These are phyloP conservation scores for Melampsora allii-populina DNA, from an alignment of 1,284 basidiomycete genomes.

Conservation along the genomic window DNA sequence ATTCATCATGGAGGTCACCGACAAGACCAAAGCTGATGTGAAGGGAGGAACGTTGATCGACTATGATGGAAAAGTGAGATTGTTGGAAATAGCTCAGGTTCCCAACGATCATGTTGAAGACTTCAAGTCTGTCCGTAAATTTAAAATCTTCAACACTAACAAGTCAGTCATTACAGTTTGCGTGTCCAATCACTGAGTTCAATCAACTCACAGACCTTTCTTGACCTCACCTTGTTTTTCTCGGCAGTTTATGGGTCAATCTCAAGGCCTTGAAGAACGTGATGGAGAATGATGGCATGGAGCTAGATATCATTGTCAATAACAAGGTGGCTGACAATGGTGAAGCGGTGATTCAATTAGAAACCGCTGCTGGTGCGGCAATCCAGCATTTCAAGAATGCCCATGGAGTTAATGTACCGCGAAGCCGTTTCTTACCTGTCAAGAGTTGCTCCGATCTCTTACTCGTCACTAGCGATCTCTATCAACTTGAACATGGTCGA, in stretches of 20 bases:
- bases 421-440: slow-evolving; percentile 94
- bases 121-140: slow-evolving; percentile 77
- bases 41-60: slow-evolving; percentile 89
- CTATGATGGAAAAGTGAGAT: slow-evolving; percentile 87
- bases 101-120: slow-evolving; percentile 97
- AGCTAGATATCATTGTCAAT: slow-evolving; percentile 89
- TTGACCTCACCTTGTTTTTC: slow-evolving; percentile 53
- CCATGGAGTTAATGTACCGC: slow-evolving; percentile 96
- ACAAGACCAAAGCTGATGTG: slow-evolving; percentile 99
- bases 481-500: slow-evolving; percentile 90
- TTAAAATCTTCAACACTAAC: slow-evolving; percentile 65
- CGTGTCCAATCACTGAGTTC: background rate
- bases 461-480: slow-evolving; percentile 95
- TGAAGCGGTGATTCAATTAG: slow-evolving; percentile 81
- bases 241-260: slow-evolving; percentile 98
- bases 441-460: slow-evolving; percentile 65
- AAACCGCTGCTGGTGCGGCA: slow-evolving; percentile 95
- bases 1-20: slow-evolving; percentile 67
- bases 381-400: slow-evolving; percentile 96
- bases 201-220: background rate
- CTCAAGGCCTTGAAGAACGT: slow-evolving; percentile 84
- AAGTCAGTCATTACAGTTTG: slow-evolving; percentile 18
- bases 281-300: slow-evolving; percentile 77
- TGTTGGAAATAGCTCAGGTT: slow-evolving; percentile 98
- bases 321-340: slow-evolving; percentile 83